Evolutionary conservation across 768 basidiomycete species (phyloP).

Genomic region (Brasilioporus rufonigricans): DNA sequence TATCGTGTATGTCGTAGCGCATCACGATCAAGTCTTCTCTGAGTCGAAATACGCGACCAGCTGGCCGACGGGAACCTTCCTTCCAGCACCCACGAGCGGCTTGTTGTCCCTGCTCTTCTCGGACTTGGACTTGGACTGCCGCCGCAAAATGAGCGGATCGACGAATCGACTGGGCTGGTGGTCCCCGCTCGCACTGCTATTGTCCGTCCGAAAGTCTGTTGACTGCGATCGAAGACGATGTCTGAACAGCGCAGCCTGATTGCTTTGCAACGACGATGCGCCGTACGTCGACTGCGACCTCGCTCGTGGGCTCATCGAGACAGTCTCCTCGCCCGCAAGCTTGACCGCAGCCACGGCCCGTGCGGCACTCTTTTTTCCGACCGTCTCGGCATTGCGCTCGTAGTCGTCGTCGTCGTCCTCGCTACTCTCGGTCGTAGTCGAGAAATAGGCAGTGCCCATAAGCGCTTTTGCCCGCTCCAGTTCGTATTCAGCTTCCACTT

Average conservation of each 20-base stretch:
- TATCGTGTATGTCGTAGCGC: background rate
- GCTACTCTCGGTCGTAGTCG: conserved; percentile 36
- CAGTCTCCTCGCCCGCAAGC: conserved; percentile 27
- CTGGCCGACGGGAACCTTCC: conserved; percentile 72
- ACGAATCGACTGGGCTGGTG: conserved; percentile 51
- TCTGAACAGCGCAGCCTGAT: conserved; percentile 24
- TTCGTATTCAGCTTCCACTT: conserved; percentile 28
- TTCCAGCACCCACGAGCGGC: conserved; percentile 36
- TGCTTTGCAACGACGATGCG: conserved; percentile 28
- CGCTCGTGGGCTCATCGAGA: conserved; percentile 29
- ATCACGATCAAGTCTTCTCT: conserved; percentile 15
- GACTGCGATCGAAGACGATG: conserved; percentile 41
- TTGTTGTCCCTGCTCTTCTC: conserved; percentile 41
- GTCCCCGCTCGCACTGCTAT: conserved; percentile 9
- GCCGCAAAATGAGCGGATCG: conserved; percentile 71
- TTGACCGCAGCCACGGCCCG: conserved; percentile 34
- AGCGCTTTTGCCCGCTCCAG: conserved; percentile 25
- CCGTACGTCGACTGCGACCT: conserved; percentile 64
- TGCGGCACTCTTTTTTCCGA: conserved; percentile 50
- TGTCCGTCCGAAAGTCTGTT: conserved; percentile 31
- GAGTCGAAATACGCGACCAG: conserved; percentile 82
- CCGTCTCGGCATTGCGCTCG: conserved; percentile 43
- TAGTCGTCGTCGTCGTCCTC: conserved; percentile 39
- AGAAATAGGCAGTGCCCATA: conserved; percentile 44
- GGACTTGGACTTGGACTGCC: conserved; percentile 59